Evolutionary conservation across 2,329 filamentous ascomycete species (phyloP), one percentile per base, ranked within the genome.

Genomic region (Ramularia collo-cygni): DNA sequence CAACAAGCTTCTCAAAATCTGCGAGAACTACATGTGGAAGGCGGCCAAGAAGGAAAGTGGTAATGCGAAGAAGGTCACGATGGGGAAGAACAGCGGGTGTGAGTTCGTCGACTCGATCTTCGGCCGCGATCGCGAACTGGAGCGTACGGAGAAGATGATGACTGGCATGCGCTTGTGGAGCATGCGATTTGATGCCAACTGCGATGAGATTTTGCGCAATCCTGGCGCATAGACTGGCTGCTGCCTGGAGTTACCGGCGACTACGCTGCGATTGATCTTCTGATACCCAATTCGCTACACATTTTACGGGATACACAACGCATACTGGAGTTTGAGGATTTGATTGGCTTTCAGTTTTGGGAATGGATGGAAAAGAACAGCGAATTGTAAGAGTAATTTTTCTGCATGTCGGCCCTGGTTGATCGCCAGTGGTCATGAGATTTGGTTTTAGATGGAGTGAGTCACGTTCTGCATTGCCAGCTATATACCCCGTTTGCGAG

Each of bases 91-190:
- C 63, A 87, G 87, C 38, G 92, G 92, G 37, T 83, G 85, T 54
- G 89, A 95, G 69, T 96, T 98, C 57, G 90, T 98, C 57, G 83
- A 95, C 63, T 89, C 87, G 37, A 85, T 98, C 55, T 96, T 96
- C 56, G 90, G 89, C 51, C 81, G 84, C 48, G 90, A 96, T 60
- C 78, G 88, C 48, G 85, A 95, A 67, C 74, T 95, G 40, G 81
- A 89, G 63, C 81, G 81, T 65, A 95, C 90, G 2, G 87, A 95
- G 71, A 85, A 84, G 65, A 79, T 95, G 66, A 96, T 96, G 87
- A 80, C 85, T 51, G 81, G 79, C 49, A 81, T 95, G 58, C 78
- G 85, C 35, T 73, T 89, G 26, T 98, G 90, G 86, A 88, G 85
- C 63, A 79, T 93, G 67, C 83, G 90, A 33, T 98, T 95, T 64